A percentile compares a stretch with the other conserved stretches of the same genome.
Conservation (phyloP, 2,329 filamentous ascomycete species). For the Fusarium lyarnte region DNA sequence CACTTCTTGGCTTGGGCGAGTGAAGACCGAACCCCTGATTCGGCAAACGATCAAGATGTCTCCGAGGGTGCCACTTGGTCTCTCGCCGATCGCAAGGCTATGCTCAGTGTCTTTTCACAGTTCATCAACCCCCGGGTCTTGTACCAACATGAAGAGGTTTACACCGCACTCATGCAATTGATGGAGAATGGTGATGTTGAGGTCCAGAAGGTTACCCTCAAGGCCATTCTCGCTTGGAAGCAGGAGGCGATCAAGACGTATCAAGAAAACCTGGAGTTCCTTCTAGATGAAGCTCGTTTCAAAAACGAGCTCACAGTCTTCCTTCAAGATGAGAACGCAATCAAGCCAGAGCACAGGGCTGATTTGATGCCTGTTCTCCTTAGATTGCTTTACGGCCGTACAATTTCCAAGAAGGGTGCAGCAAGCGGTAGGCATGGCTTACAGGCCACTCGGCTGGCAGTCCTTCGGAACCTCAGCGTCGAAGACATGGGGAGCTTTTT, state of each 20-base stretch:
- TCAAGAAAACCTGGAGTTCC: conserved; percentile 83
- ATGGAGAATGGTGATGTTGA: conserved; percentile 90
- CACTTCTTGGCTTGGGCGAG: conserved; percentile 85
- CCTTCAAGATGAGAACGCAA: conserved; percentile 77
- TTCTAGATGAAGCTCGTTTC: conserved; percentile 91
- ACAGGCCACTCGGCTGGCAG: conserved; percentile 81
- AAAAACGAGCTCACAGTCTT: conserved; percentile 94
- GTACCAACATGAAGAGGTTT: conserved; percentile 80
- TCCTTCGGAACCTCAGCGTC: conserved; percentile 79
- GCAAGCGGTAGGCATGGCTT: conserved; percentile 83
- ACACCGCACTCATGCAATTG: conserved; percentile 76
- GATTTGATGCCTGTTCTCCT: conserved; percentile 87
- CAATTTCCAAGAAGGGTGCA: conserved; percentile 82
- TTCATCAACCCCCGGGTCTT: conserved; percentile 89
- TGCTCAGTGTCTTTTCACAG: conserved; percentile 82
- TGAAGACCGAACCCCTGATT: conserved; percentile 53
- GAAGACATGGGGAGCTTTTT: conserved; percentile 84
- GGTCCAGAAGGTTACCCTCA: conserved; percentile 85
- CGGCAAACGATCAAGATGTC: conserved; percentile 48
- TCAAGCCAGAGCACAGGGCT: conserved; percentile 76
- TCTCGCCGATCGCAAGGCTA: conserved; percentile 82
- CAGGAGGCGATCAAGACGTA: conserved; percentile 78
- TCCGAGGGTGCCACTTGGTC: conserved; percentile 66
- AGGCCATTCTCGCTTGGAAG: conserved; percentile 91
- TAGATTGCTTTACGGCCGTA: conserved; percentile 86